These are phyloP conservation scores for Xylaria sp. DNA, from an alignment of 2,329 filamentous ascomycete genomes.

Conservation along the genomic window DNA sequence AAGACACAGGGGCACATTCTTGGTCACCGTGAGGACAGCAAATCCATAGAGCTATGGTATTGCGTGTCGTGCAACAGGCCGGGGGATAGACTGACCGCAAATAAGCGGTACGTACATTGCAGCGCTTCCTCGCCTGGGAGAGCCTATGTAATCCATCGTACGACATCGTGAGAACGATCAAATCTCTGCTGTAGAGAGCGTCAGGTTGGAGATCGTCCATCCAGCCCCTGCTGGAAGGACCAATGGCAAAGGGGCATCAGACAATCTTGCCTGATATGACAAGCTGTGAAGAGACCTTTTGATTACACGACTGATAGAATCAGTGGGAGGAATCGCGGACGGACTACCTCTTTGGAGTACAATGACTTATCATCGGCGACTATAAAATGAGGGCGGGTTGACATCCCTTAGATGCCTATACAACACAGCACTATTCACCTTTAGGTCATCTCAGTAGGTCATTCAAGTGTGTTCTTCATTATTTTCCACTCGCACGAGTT, in stretches of 20 bases:
- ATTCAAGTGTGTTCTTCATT: slow-evolving; percentile 40
- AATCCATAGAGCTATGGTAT: slow-evolving; percentile 16
- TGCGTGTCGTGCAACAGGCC: slow-evolving; percentile 40
- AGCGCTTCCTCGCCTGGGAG: slow-evolving; percentile 27
- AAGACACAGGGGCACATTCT: slow-evolving; percentile 19
- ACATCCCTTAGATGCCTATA: slow-evolving; percentile 23
- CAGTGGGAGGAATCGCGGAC: slow-evolving; percentile 24
- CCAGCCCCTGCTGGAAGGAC: slow-evolving; percentile 36
- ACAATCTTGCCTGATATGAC: slow-evolving; percentile 37
- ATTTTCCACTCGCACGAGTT: slow-evolving; percentile 26
- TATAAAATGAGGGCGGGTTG: slow-evolving; percentile 35
- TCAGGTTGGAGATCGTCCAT: slow-evolving; percentile 36
- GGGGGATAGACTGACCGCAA: slow-evolving; percentile 26
- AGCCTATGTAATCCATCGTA: slow-evolving; percentile 41
- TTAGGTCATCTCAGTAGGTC: slow-evolving; percentile 30
- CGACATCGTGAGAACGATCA: slow-evolving; percentile 41
- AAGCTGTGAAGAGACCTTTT: slow-evolving; percentile 34
- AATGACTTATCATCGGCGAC: slow-evolving; percentile 18
- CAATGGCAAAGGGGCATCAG: slow-evolving; percentile 40
- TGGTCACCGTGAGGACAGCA: slow-evolving; percentile 10
- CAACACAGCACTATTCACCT: slow-evolving; percentile 32
- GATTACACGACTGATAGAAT: slow-evolving; percentile 33
- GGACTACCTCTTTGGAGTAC: slow-evolving; percentile 12
- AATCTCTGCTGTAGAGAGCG: slow-evolving; percentile 35
- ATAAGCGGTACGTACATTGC: slow-evolving; percentile 35